Evolutionary conservation across 2,329 filamentous ascomycete genomes (phyloP), one percentile per base, ranked within the genome.

Genomic region (Ceratocystis cacaofunesta): DNA sequence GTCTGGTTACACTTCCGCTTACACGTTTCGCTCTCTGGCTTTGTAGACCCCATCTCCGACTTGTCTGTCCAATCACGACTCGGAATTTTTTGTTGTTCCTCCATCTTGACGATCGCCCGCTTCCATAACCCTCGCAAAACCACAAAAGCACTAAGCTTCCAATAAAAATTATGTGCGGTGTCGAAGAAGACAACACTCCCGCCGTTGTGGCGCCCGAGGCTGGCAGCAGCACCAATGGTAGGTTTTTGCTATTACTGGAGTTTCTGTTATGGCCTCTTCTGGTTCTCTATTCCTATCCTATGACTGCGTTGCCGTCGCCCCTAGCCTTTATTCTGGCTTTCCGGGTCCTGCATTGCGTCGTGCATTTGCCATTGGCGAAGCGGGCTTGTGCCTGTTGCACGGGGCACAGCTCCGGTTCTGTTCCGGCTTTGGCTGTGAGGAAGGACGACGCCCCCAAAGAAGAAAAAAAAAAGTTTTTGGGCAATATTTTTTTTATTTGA

Each of bases 121-220:
- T 57, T 2, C 10, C 28, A 30, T 52, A n/a, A 25, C 28, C 17
- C n/a, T 28, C 25, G 3, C 12, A 12, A 41, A 41, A 41, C 12
- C 36, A 41, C 10, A 41, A 41, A 41, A 41, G 36, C 36, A 41
- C 36, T 41, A 41, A 5, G 12, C 10, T 15, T 41, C 12, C 36
- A 41, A 41, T 3, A 41, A 41, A 60, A 58, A 67, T 19, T 50
- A 67, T 67, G 66, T 67, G 66, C 60, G 60, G 66, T 36, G 60
- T 30, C 58, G 63, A 67, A 58, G 63, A 67, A 62, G 66, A 67
- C 57, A 67, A 65, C 50, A 67, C 66, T 30, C 62, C 63, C 32
- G 55, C 63, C 25, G 30, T 58, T 41, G 64, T 63, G 41, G 62
- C 66, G 22, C 58, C 64, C 30, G 30, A 55, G 41, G 43, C 62